phyloP scores from a whole-genome alignment of 495 filamentous ascomycete species.

The Cercophora newfieldiana region DNA sequence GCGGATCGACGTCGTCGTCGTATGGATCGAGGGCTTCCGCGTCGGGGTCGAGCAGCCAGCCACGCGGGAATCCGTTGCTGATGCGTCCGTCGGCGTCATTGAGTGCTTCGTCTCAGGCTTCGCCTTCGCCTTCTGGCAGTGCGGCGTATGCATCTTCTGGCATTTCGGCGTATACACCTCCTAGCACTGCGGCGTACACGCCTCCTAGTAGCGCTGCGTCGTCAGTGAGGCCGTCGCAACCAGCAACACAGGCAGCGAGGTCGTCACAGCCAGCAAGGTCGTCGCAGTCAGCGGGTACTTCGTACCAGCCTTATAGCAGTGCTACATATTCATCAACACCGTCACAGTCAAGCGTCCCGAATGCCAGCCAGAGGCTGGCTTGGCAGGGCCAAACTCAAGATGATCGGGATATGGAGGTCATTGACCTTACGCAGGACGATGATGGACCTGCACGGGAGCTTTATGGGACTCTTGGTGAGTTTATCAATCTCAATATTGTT shows the following conservation, averaged over 20 bases:
- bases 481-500: not conserved
- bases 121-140: not conserved
- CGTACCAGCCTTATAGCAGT: not conserved
- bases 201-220: not conserved
- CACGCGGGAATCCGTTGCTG: not conserved
- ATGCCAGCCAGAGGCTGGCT: not conserved
- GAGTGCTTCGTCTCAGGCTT: not conserved
- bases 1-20: no score
- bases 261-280: no score
- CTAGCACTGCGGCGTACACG: not conserved
- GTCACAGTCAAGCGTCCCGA: not conserved
- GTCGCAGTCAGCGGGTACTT: not conserved
- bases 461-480: constrained; percentile 51
- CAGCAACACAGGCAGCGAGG: not conserved
- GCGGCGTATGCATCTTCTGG: not conserved
- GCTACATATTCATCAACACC: not conserved
- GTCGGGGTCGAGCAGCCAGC: not conserved
- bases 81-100: not conserved
- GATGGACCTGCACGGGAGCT: constrained; percentile 46
- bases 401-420: constrained; percentile 37
- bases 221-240: not conserved
- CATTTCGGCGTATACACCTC: not conserved
- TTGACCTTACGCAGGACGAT: constrained; percentile 53
- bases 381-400: constrained; percentile 19
- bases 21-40: no score